Base-by-base conservation (phyloP, 2,329 filamentous ascomycete species). In the Fusarium sp. region DNA sequence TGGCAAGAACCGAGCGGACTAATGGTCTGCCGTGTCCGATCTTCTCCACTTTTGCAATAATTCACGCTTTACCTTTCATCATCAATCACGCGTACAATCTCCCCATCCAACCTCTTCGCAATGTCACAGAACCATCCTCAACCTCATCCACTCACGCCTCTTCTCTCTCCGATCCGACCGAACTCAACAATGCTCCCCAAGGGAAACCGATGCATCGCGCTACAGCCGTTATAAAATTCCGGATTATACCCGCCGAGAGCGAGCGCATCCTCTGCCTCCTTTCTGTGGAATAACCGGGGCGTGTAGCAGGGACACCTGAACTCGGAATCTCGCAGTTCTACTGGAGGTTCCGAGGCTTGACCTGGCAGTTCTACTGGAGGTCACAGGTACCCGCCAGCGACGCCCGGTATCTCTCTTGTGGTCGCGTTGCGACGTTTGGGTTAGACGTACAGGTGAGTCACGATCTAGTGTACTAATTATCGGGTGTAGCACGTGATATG, bases 171-270 rank as follows among this genome's bases (percentile, higher is more conserved):
- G 46, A 29, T 22, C 46, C 46, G 18, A 20, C 27, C 46, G 20
- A 32, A 58, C 18, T 53, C 8, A 47, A 12, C 24, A 53, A 53
- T 40, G 47, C 42, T 47, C 2, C 22, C 8, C 34, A 22, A 62
- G 47, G 16, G 29, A 43, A 34, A 4, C 27, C 42, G 18, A 34
- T 62, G 22, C 16, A 43, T 62, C 42, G 60, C 60, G 43, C 57
- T 61, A 54, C 60, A 62, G 47, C 60, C 60, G 34, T 25, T 62
- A 25, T 62, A 62, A 63, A 62, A 63, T 55, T 63, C 60, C 60
- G 60, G 49, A 43, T 62, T 63, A 63, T 62, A 62, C 60, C 60
- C 57, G 54, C 32, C 10, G 16, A 62, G 34, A 62, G 49, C 32
- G 40, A 59, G 59, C 54, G 38, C 44, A 30, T 3, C 6, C 34